Evolutionary conservation across 2,329 filamentous ascomycete genomes (phyloP).

Genomic region (Penicillium corylophilum): DNA sequence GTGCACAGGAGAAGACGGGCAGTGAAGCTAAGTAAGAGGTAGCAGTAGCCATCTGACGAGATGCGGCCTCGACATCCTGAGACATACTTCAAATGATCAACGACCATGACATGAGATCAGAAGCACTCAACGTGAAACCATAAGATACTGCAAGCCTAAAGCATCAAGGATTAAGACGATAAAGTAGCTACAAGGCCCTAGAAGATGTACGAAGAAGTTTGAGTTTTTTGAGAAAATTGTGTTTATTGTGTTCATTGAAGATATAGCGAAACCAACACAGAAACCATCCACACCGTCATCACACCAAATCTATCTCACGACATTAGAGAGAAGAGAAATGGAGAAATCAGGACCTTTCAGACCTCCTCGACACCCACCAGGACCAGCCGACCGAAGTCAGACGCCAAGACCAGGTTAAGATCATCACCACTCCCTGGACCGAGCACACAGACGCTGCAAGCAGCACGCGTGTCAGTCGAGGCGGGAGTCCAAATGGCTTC

Average conservation of each 20-base stretch:
- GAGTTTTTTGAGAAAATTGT: background rate
- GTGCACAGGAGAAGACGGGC: background rate
- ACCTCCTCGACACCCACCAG: slow-evolving; percentile 85
- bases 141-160: too few relatives aligned
- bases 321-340: slow-evolving; percentile 49
- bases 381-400: slow-evolving; percentile 73
- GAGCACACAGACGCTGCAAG: slow-evolving; percentile 41
- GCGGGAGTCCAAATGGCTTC: slow-evolving; percentile 63
- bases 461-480: slow-evolving; percentile 40
- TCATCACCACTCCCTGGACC: slow-evolving; percentile 89
- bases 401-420: slow-evolving; percentile 74
- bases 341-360: slow-evolving; percentile 67
- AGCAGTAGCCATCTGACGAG: background rate
- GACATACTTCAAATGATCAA: background rate
- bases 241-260: background rate
- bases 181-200: too few relatives aligned
- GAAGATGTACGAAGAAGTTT: background rate
- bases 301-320: slow-evolving; percentile 1
- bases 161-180: too few relatives aligned
- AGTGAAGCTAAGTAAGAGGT: slow-evolving; percentile 2
- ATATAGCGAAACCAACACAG: background rate
- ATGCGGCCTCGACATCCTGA: background rate
- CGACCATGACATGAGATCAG: background rate
- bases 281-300: background rate
- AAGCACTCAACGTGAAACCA: too few relatives aligned